Percentiles rank a stretch among this genome's conserved stretches.
phyloP scores from a whole-genome alignment of 805 yeast species.

The Ogataea paraovalis region DNA sequence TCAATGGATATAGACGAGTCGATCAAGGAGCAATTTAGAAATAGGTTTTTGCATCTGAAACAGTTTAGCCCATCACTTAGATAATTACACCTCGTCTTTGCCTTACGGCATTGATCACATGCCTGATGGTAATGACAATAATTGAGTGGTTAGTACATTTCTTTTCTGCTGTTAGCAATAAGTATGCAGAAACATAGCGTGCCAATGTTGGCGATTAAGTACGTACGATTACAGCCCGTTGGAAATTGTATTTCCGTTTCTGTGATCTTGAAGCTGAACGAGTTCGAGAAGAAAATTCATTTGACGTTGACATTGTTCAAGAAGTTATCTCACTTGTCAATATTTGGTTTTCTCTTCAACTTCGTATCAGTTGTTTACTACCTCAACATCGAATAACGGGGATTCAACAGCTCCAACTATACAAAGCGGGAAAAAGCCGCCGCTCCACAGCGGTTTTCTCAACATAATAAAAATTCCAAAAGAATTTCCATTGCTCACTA shows the following conservation, averaged over 20 bases:
- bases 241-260: constrained; percentile 11
- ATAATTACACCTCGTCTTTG: constrained; percentile 26
- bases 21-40: constrained; percentile 1
- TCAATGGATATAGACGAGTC: neutral
- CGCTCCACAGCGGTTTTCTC: neutral
- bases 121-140: constrained; percentile 2
- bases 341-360: no score
- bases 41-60: constrained; percentile 21
- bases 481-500: no score
- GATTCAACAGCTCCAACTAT: neutral
- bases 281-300: neutral
- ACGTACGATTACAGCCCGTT: constrained; percentile 15
- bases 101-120: constrained; percentile 23
- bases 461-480: no score
- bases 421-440: neutral
- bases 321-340: no score
- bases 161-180: neutral
- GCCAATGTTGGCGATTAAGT: neutral
- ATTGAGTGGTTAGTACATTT: neutral
- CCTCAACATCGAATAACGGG: neutral
- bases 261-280: neutral
- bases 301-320: neutral
- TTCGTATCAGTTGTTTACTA: no score
- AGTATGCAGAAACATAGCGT: no score
- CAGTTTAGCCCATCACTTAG: constrained; percentile 20